These are phyloP conservation scores for Monosporozyma servazzii DNA, from an alignment of 805 yeast genomes.

Conservation along the genomic window DNA sequence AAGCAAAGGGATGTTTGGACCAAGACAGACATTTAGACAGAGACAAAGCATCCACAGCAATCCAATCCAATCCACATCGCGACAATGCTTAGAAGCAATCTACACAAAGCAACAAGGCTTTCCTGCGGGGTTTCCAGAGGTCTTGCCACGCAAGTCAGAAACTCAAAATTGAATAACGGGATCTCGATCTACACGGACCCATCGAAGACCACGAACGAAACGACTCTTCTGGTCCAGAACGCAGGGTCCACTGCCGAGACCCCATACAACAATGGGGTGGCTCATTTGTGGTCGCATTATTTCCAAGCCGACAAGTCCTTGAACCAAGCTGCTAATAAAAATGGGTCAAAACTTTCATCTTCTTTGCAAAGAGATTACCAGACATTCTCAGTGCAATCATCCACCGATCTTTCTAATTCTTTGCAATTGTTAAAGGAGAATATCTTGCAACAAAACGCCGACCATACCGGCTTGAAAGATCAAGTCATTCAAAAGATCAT, in stretches of 20 bases:
- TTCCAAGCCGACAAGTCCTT: neutral
- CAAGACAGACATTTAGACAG: too few species aligned
- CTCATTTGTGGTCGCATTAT: slow-evolving; percentile 44
- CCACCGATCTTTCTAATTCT: slow-evolving; percentile 34
- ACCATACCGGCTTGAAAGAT: slow-evolving; percentile 13
- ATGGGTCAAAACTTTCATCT: slow-evolving; percentile 51
- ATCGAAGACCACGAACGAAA: neutral
- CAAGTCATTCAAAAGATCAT: neutral
- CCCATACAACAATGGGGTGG: slow-evolving; percentile 73
- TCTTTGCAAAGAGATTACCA: slow-evolving; percentile 54
- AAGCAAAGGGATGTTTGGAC: too few species aligned
- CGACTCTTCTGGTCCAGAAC: slow-evolving; percentile 49
- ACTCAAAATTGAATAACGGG: neutral
- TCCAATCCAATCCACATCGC: neutral
- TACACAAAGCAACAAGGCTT: neutral
- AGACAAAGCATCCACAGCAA: too few species aligned
- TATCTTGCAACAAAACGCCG: slow-evolving; percentile 33
- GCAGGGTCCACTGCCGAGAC: slow-evolving; percentile 78
- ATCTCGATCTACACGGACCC: neutral
- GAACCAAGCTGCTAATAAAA: slow-evolving; percentile 28
- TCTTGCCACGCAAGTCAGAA: neutral
- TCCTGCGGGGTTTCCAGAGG: neutral
- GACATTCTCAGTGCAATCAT: slow-evolving; percentile 48
- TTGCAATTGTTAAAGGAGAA: slow-evolving; percentile 41
- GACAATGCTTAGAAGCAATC: neutral